Evolutionary conservation across 306 rosid species (phyloP), one percentile per base, ranked within the genome.

Genomic region (Crotalaria pallida): DNA sequence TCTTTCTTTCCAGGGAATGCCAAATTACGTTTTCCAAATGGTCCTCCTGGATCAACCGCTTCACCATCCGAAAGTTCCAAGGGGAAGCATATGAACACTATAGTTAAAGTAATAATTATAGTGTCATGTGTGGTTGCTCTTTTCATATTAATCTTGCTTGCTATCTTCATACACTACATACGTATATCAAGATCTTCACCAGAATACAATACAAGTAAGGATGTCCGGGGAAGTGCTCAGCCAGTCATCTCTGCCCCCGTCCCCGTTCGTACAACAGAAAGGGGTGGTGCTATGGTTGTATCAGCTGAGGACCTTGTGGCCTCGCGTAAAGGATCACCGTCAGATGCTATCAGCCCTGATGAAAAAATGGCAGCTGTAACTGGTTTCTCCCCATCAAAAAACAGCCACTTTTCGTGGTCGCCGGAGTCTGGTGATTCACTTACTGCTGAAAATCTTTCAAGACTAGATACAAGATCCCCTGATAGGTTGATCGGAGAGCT

Each of bases 401-500:
- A 77, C 68, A 91, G 92, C 76, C 96, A 80, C 67, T 65, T 80
- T 72, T 91, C 99, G 41, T 95, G 97, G 97, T 94, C 99, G 10
- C 93, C 99, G 3, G 99, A 71, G 27, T 94, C 95, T 38, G 99
- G 97, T 17, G 97, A 94, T 72, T 87, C 92, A 4, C 68, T 74
- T 34, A 38, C 87, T 34, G 83, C 85, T 15, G 99, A 94, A 64
- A 88, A 71, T 89, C 87, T 91, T 71, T 69, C 88, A 22, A 87
- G 93, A 60, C 76, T 94, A 17, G 97, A 94, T 58, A 85, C 85
- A 11, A 83, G 99, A 61, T 91, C 99, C 2, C 99, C 99, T 0
- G 99, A 95, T 79, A 84, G 86, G 77, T 74, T 95, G 83, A 75
- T 89, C 18, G 99, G 99, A 1, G 97, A 95, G 87, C 86, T 95